A percentile compares a stretch with the other conserved stretches of the same genome.
phyloP scores from a whole-genome alignment of 2,329 filamentous ascomycete species.

The Fusarium nygamai region DNA sequence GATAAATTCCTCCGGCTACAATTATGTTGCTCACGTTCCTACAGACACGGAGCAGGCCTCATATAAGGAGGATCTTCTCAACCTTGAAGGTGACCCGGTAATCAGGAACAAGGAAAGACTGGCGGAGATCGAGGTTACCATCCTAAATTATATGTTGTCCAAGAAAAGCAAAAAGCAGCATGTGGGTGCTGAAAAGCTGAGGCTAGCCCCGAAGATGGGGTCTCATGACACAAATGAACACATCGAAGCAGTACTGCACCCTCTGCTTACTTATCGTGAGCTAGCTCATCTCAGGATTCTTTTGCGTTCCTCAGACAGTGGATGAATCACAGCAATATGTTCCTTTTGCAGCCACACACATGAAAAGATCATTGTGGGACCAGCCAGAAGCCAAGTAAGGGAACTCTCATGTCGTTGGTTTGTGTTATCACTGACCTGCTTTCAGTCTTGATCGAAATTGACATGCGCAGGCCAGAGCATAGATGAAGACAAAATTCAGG shows the following conservation, averaged over 20 bases:
- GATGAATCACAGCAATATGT: neutral
- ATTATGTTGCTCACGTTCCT: neutral
- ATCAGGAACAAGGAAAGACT: neutral
- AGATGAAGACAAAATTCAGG: rapidly evolving
- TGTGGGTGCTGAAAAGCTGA: neutral
- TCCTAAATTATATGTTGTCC: neutral
- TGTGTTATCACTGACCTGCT: rapidly evolving
- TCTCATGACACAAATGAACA: neutral
- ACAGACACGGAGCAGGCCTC: neutral
- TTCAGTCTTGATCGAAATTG: rapidly evolving
- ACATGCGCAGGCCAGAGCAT: rapidly evolving
- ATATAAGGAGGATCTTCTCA: rapidly evolving
- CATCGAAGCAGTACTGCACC: rapidly evolving
- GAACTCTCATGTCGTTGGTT: no score
- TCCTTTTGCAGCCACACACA: rapidly evolving
- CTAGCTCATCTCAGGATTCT: rapidly evolving
- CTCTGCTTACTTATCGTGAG: neutral
- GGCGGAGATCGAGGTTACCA: rapidly evolving
- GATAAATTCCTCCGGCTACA: neutral
- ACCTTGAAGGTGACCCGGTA: neutral
- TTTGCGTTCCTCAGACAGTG: rapidly evolving
- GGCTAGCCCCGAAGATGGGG: neutral
- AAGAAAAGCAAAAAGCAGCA: rapidly evolving
- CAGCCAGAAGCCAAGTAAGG: no score
- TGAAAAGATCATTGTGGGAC: rapidly evolving